Conservation (phyloP, 176 grass and related monocot species). For the Phoenix dactylifera region DNA sequence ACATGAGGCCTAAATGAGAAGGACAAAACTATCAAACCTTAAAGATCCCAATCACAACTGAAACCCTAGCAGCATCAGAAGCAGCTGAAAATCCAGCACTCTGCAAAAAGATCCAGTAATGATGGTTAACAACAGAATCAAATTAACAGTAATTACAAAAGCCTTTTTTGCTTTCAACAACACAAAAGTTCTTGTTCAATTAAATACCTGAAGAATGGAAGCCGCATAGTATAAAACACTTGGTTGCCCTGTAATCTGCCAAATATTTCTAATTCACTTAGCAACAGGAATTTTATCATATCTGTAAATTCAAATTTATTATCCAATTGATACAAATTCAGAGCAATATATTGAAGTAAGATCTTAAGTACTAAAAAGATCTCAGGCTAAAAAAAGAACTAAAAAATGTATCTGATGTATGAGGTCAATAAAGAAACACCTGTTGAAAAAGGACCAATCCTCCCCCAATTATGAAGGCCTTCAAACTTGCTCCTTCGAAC, state of each 20-base stretch:
- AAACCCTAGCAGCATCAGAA: slow-evolving; percentile 79
- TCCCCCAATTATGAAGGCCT: slow-evolving; percentile 90
- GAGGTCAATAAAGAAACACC: slow-evolving; percentile 17
- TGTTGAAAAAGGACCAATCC: slow-evolving; percentile 95
- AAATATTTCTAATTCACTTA: slow-evolving; percentile 28
- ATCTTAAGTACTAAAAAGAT: background rate
- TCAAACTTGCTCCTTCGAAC: slow-evolving; percentile 87
- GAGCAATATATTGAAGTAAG: slow-evolving; percentile 9
- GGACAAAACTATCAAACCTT: slow-evolving; percentile 40
- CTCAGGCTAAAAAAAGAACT: background rate
- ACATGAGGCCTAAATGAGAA: no score
- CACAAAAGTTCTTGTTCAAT: no score
- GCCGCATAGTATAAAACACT: slow-evolving; percentile 97
- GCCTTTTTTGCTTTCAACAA: no score
- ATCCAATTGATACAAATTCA: no score
- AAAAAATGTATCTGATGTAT: no score
- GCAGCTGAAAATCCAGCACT: slow-evolving; percentile 87
- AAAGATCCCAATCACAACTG: slow-evolving; percentile 84
- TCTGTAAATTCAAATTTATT: background rate
- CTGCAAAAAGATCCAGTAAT: slow-evolving; percentile 34
- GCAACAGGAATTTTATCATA: slow-evolving; percentile 4
- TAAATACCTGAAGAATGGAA: slow-evolving; percentile 77
- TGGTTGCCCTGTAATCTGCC: slow-evolving; percentile 91
- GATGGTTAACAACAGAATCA: slow-evolving; percentile 15
- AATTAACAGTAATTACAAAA: no score